A percentile compares a stretch with the other conserved stretches of the same genome.
phyloP scores from a whole-genome alignment of 2,329 filamentous ascomycete genomes.

The Pseudogymnoascus sp. region DNA sequence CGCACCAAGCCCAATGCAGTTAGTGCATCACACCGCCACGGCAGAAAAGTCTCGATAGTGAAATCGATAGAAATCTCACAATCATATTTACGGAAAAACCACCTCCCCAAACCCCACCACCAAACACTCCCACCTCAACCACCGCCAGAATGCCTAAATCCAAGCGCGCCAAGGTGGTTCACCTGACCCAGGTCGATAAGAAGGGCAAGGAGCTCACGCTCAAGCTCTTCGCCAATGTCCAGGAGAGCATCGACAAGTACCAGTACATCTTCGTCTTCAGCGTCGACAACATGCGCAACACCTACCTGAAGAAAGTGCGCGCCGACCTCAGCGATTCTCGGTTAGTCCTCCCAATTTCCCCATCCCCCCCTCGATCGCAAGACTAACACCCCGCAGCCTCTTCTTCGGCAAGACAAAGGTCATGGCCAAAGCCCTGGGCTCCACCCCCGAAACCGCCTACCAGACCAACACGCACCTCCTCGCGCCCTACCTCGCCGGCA shows the following conservation, averaged over 20 bases:
- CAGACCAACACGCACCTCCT: constrained; percentile 71
- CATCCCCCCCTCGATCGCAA: no score
- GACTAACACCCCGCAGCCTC: constrained; percentile 48
- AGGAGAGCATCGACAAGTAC: constrained; percentile 77
- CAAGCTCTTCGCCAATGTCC: constrained; percentile 81
- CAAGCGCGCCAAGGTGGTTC: constrained; percentile 82
- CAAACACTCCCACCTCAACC: constrained; percentile 1
- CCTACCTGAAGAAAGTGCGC: constrained; percentile 85
- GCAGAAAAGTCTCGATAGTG: constrained; percentile 13
- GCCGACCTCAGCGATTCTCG: constrained; percentile 77
- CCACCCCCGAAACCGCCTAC: constrained; percentile 68
- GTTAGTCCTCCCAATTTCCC: constrained; percentile 42
- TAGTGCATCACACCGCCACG: constrained; percentile 3
- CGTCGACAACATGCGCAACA: constrained; percentile 98
- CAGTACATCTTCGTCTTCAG: constrained; percentile 88
- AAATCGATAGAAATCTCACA: constrained; percentile 15
- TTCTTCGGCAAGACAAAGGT: constrained; percentile 99
- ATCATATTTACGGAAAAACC: constrained; percentile 19
- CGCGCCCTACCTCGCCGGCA: constrained; percentile 64
- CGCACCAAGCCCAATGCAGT: not conserved
- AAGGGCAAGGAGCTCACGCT: constrained; percentile 87
- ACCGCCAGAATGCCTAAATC: constrained; percentile 76
- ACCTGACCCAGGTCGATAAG: constrained; percentile 86
- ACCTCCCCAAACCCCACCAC: constrained; percentile 14
- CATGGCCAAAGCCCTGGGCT: constrained; percentile 90